Conservation (phyloP, 208 protist genomes). For the Porcisia deanei region DNA sequence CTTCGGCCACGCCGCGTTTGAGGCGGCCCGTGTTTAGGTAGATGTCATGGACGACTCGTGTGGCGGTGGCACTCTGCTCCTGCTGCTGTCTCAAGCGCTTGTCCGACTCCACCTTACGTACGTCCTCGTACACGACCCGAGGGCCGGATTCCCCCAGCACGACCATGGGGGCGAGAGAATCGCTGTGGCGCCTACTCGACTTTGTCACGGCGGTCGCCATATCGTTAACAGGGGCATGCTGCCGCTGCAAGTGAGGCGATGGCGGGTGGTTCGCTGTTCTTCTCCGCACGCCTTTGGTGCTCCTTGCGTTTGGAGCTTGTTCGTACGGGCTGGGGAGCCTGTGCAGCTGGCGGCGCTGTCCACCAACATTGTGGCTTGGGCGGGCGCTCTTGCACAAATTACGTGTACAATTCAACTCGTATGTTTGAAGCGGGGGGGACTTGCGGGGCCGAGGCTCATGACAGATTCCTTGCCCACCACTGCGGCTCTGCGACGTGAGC, state of each 20-base stretch:
- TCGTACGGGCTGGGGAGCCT: conserved; percentile 11
- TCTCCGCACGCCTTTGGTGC: neutral
- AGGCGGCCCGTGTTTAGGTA: conserved; percentile 4
- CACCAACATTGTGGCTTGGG: neutral
- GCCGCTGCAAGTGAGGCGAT: conserved; percentile 1
- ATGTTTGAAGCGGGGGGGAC: neutral
- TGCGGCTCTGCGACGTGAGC: neutral
- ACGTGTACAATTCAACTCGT: conserved; percentile 1
- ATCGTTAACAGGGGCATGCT: neutral
- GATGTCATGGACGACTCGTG: neutral
- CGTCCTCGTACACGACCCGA: conserved; percentile 4
- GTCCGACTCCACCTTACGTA: neutral
- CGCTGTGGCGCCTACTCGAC: conserved; percentile 8
- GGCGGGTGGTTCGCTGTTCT: neutral
- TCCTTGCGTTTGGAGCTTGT: neutral
- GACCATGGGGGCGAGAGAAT: conserved; percentile 10
- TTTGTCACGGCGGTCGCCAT: neutral
- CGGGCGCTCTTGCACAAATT: neutral
- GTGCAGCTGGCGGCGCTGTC: conserved; percentile 5
- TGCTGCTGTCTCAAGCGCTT: neutral
- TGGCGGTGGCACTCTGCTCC: neutral
- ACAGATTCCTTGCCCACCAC: neutral
- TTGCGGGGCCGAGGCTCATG: neutral
- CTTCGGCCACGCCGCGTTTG: neutral
- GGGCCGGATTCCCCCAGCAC: conserved; percentile 2